phyloP scores from a whole-genome alignment of 371 early-diverging fungal genomes.

The Umbelopsis sp. region DNA sequence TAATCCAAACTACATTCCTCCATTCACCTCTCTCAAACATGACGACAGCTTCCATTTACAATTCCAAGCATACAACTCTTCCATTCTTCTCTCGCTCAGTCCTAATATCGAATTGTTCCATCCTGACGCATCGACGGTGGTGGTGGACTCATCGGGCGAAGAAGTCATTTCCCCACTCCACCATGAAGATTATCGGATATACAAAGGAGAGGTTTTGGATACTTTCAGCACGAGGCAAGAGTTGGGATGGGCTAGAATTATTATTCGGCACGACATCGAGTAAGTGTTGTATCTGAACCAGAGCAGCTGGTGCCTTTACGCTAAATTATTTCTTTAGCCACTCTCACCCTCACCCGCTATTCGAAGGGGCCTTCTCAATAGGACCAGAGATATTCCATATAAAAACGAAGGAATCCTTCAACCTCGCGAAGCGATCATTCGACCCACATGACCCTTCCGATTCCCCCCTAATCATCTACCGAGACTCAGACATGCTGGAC shows the following conservation, averaged over 20 bases:
- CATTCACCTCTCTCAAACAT: slow-evolving; percentile 12
- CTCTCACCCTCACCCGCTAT: slow-evolving; percentile 26
- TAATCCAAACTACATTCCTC: slow-evolving; percentile 16
- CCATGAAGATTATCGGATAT: slow-evolving; percentile 55
- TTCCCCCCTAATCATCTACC: slow-evolving; percentile 50
- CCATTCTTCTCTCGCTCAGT: slow-evolving; percentile 64
- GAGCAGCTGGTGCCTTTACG: background rate
- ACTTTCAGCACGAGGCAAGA: slow-evolving; percentile 25
- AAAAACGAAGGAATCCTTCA: slow-evolving; percentile 53
- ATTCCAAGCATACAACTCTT: slow-evolving; percentile 65
- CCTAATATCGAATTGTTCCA: slow-evolving; percentile 71
- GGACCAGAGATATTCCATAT: slow-evolving; percentile 55
- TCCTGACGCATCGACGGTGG: slow-evolving; percentile 53
- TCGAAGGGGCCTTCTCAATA: slow-evolving; percentile 56
- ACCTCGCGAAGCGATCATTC: slow-evolving; percentile 38
- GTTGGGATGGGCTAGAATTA: slow-evolving; percentile 52
- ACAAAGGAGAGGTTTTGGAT: slow-evolving; percentile 55
- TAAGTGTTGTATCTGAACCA: background rate
- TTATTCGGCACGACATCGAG: slow-evolving; percentile 17
- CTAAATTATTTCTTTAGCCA: slow-evolving; percentile 12
- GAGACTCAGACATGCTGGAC: slow-evolving; percentile 51
- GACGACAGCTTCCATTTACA: slow-evolving; percentile 57
- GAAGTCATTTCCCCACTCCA: slow-evolving; percentile 23
- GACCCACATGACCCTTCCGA: slow-evolving; percentile 40
- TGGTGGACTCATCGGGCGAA: slow-evolving; percentile 32